Base-by-base conservation (phyloP, 2,329 filamentous ascomycete genomes). In the Fusarium metavorans region DNA sequence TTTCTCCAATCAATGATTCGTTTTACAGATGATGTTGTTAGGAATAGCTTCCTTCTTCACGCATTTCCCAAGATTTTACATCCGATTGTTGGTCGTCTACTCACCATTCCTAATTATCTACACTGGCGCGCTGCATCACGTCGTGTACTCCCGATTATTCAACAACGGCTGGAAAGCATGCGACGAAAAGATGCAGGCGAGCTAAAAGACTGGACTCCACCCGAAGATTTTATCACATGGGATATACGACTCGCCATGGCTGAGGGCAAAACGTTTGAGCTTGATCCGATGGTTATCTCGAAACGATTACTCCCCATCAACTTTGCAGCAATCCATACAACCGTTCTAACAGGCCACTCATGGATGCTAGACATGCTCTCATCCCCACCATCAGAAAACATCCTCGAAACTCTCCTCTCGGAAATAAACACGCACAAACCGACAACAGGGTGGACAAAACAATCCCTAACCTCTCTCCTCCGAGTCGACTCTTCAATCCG, bases 311-410 rank as follows among this genome's bases (percentile, higher is more conserved):
- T 91, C 39, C 87, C 88, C 0, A 81, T 91, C 50, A 87, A 90
- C 76, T 90, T 91, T 68, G 89, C 88, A 4, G 86, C 88, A 20
- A 89, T 90, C 30, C 89, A 91, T 79, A 91, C 89, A 2, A 90
- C 89, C 0, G 84, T 86, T 8, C 75, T 90, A 14, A 89, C 88
- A 0, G 84, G 85, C 4, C 85, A 87, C 54, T 84, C 84, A 37
- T 80, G 85, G 35, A 75, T 89, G 61, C 76, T 89, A 11, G 87
- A 89, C 67, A 76, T 89, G 8, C 78, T 88, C 39, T 78, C 83
- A 1, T 81, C 85, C 0, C 78, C 84, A 6, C 81, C 83, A 0
- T 71, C 79, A 1, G 78, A 79, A 41, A 73, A 74, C 2, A 83
- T 82, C 25, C 63, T 87, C 6, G 82, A 84, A 4, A 72, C 77